Evolutionary conservation across 1,284 basidiomycete species (phyloP).

Genomic region (Golubevia sp.): DNA sequence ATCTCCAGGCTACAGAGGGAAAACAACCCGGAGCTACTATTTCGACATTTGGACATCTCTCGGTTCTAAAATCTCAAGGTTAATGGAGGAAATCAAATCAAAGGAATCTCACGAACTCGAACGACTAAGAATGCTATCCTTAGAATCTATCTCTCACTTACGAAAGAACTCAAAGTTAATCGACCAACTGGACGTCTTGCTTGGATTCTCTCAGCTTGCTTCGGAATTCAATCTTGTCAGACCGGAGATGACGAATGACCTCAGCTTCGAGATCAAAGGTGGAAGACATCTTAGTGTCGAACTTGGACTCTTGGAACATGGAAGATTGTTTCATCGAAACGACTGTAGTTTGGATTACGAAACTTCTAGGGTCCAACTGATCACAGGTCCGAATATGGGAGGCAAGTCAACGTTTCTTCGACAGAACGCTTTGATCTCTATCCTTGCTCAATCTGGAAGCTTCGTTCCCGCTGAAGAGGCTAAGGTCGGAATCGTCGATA

Average conservation of each 20-base stretch:
- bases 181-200: slow-evolving; percentile 85
- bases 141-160: too few relatives aligned
- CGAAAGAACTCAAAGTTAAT: slow-evolving; percentile 78
- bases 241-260: slow-evolving; percentile 71
- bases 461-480: slow-evolving; percentile 87
- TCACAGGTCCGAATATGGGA: slow-evolving; percentile 96
- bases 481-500: slow-evolving; percentile 82
- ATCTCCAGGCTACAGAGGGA: slow-evolving; percentile 21
- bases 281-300: slow-evolving; percentile 94
- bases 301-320: slow-evolving; percentile 76
- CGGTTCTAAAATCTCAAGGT: slow-evolving; percentile 23
- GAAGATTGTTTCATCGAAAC: slow-evolving; percentile 82
- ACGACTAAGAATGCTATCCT: slow-evolving; percentile 31
- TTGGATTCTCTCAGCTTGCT: slow-evolving; percentile 82
- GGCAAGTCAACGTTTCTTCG: slow-evolving; percentile 89
- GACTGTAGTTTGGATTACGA: slow-evolving; percentile 70
- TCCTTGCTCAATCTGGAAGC: slow-evolving; percentile 88
- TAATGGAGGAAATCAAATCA: slow-evolving; percentile 23
- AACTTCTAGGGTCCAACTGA: slow-evolving; percentile 71
- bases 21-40: slow-evolving; percentile 46
- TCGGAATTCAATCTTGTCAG: slow-evolving; percentile 76
- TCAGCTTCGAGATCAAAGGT: slow-evolving; percentile 69
- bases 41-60: slow-evolving; percentile 30
- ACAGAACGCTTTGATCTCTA: slow-evolving; percentile 85
- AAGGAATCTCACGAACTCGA: slow-evolving; percentile 37